Evolutionary conservation across 148 eudicot species (phyloP), one percentile per base, ranked within the genome.

Genomic region (Vaccinium vitisidaea): DNA sequence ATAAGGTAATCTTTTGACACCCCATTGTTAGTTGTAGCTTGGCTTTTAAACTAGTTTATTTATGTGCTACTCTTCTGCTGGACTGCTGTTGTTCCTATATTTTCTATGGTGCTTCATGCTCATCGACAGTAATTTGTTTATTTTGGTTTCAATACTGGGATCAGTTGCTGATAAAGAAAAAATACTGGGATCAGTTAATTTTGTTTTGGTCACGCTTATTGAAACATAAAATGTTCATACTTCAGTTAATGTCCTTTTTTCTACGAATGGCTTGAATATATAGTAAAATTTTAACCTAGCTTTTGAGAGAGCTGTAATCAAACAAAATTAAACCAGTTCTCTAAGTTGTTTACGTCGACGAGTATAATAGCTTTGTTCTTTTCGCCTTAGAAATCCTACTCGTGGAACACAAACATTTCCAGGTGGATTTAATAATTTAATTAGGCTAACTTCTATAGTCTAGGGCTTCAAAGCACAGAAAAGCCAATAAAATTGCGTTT

Each of bases 1-100:
- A 93, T 83, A 82, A 90, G 99, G 99, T 97, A 92, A 70, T 63
- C 77, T 79, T 65, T 83, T 83, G 52, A 71, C 79, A 50, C 67
- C 75, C 77, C 71, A 69, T 53, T n/a, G 21, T 30, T 59, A 21
- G 19, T 54, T 25, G 59, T 58, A 80, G 63, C 43, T 27, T 80
- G 71, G 84, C 77, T 10, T 14, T 48, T 23, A 8, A 30, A 43
- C 59, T 79, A 12, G 13, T 19, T 43, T 39, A 39, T 59, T 59
- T n/a, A 80, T 8, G 5, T 18, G 52, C 32, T 80, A 16, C 16
- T 52, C 43, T 79, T 55, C 14, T 8, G 63, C 63, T 53, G 36
- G 81, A 27, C 15, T 78, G 43, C 46, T 52, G 10, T 80, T 80
- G n/a, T 25, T 48, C n/a, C 84, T 83, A 55, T 32, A 4, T 43